Evolutionary conservation across 192 early-diverging fungal species (phyloP).

Genomic region (Podochytrium sp.): DNA sequence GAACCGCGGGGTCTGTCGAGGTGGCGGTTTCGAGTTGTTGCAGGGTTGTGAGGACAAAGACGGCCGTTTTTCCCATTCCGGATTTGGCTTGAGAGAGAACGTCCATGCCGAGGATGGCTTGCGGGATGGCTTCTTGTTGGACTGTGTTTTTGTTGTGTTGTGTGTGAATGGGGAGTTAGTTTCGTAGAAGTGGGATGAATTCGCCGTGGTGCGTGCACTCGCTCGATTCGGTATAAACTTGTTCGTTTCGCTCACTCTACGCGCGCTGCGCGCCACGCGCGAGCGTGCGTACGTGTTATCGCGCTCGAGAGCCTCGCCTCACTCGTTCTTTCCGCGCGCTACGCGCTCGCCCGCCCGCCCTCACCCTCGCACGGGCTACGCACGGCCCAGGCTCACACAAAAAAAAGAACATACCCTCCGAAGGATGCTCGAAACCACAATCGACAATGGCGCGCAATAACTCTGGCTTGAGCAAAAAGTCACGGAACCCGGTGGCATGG

Average conservation of each 20-base stretch:
- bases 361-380: too few relatives aligned
- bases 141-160: too few relatives aligned
- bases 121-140: conserved; percentile 98
- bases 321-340: too few relatives aligned
- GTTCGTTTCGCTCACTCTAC: too few relatives aligned
- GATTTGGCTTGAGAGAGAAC: conserved; percentile 98
- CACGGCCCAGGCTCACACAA: neutral
- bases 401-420: conserved; percentile 62
- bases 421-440: conserved; percentile 99
- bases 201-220: too few relatives aligned
- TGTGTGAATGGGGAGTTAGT: too few relatives aligned
- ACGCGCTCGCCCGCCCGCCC: too few relatives aligned
- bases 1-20: conserved; percentile 65
- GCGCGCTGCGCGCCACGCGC: too few relatives aligned
- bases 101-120: conserved; percentile 95
- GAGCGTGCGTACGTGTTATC: too few relatives aligned
- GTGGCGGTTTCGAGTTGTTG: conserved; percentile 81
- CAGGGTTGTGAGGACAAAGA: conserved; percentile 93
- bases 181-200: too few relatives aligned
- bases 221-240: too few relatives aligned
- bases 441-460: conserved; percentile 92
- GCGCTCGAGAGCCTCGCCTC: too few relatives aligned
- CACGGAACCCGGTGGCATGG: conserved; percentile 97
- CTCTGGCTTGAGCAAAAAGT: conserved; percentile 97
- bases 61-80: conserved; percentile 99